Evolutionary conservation across 2,329 filamentous ascomycete genomes (phyloP).

Genomic region (Fusarium buxicola): DNA sequence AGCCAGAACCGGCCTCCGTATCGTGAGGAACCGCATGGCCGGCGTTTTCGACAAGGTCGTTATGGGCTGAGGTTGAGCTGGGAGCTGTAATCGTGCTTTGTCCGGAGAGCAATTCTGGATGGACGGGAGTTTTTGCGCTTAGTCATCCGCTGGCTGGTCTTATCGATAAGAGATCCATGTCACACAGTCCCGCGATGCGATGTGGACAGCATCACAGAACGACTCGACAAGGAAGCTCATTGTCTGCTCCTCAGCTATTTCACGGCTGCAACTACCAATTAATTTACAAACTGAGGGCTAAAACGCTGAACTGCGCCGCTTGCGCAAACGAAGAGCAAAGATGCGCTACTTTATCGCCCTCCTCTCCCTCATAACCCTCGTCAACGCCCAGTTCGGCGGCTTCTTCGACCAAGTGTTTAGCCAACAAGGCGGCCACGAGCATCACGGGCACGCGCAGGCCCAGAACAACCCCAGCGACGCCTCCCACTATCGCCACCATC

Average conservation of each 20-base stretch:
- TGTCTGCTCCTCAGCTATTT: not conserved
- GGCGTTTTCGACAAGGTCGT: slow-evolving; percentile 47
- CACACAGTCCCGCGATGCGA: not conserved
- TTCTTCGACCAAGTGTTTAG: slow-evolving; percentile 99
- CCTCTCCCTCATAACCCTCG: slow-evolving; percentile 70
- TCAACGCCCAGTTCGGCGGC: slow-evolving; percentile 81
- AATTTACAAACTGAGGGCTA: not conserved
- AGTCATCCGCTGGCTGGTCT: slow-evolving; percentile 36
- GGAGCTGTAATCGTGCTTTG: slow-evolving; percentile 25
- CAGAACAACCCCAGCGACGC: slow-evolving; percentile 90
- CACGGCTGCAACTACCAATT: not conserved
- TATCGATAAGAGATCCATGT: slow-evolving; percentile 45
- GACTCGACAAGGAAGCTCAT: not conserved
- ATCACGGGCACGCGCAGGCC: slow-evolving; percentile 70
- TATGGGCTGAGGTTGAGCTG: slow-evolving; percentile 49
- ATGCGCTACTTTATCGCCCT: slow-evolving; percentile 56
- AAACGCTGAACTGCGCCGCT: not conserved
- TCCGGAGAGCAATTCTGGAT: slow-evolving; percentile 29
- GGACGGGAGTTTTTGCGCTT: slow-evolving; percentile 46
- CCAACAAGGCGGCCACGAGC: slow-evolving; percentile 58
- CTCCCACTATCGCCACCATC: slow-evolving; percentile 78
- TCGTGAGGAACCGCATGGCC: slow-evolving; percentile 60
- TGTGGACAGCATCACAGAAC: slow-evolving; percentile 43
- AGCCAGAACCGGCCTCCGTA: slow-evolving; percentile 60
- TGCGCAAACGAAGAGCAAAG: slow-evolving; percentile 22